These are phyloP conservation scores for Picea mariana DNA, from an alignment of 83 land plant species.

Conservation along the genomic window DNA sequence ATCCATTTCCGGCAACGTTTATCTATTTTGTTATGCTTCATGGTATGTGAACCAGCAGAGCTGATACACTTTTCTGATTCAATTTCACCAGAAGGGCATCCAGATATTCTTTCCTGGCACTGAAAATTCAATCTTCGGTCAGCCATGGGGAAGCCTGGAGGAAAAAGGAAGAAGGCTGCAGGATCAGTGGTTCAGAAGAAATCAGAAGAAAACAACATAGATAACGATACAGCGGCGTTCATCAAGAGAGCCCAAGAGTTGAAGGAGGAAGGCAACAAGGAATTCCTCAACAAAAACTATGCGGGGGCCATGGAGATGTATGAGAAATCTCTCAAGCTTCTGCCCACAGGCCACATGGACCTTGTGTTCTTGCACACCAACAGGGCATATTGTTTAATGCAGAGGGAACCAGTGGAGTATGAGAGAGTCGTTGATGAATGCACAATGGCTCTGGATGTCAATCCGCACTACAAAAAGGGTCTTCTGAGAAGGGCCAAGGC, in stretches of 20 bases:
- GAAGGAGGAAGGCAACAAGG: conserved; percentile 69
- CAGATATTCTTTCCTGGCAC: too few relatives aligned
- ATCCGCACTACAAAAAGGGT: conserved; percentile 61
- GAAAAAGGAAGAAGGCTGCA: conserved; percentile 38
- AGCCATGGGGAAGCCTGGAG: conserved; percentile 56
- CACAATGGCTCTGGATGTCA: conserved; percentile 58
- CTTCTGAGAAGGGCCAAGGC: conserved; percentile 60
- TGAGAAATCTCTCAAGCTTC: conserved; percentile 60
- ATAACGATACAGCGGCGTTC: conserved; percentile 50
- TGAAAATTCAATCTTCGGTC: too few relatives aligned
- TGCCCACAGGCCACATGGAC: conserved; percentile 56
- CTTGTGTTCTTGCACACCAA: conserved; percentile 52
- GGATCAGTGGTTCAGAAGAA: conserved; percentile 15
- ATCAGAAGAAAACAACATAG: conserved; percentile 20
- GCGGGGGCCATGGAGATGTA: conserved; percentile 61
- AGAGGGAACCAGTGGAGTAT: conserved; percentile 52
- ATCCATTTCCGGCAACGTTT: too few relatives aligned
- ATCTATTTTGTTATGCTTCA: too few relatives aligned
- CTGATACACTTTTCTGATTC: too few relatives aligned
- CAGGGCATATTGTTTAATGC: conserved; percentile 68
- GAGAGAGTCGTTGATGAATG: conserved; percentile 56
- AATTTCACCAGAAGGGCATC: too few relatives aligned
- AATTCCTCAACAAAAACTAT: conserved; percentile 51
- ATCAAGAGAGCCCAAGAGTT: conserved; percentile 50
- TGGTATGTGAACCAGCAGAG: too few relatives aligned